These are phyloP conservation scores for Elsinoe fawcettii DNA, from an alignment of 2,329 filamentous ascomycete genomes.

Conservation along the genomic window DNA sequence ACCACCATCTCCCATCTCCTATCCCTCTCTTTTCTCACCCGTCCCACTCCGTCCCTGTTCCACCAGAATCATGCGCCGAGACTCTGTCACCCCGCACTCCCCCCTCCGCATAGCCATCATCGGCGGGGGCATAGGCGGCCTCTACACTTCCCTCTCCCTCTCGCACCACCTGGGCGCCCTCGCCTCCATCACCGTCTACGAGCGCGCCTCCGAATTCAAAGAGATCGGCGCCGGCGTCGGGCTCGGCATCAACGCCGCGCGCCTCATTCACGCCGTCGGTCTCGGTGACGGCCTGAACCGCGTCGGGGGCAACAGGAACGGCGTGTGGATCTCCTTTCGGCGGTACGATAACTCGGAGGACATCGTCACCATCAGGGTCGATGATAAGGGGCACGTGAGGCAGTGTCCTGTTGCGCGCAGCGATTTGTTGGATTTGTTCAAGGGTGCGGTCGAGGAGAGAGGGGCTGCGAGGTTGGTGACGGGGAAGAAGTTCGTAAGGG, in stretches of 20 bases:
- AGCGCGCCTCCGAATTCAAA: conserved; percentile 30
- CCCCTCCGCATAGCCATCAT: conserved; percentile 31
- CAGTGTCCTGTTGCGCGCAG: conserved; percentile 23
- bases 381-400: conserved; percentile 22
- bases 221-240: conserved; percentile 33
- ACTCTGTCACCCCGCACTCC: background rate
- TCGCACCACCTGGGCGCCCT: conserved; percentile 31
- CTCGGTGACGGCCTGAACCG: conserved; percentile 26
- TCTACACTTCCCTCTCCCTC: conserved; percentile 32
- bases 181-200: conserved; percentile 29
- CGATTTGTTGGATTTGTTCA: conserved; percentile 26
- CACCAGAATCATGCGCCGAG: background rate
- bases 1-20: background rate
- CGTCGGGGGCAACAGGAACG: conserved; percentile 27
- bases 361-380: conserved; percentile 26
- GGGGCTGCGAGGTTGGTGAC: conserved; percentile 25
- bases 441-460: conserved; percentile 20
- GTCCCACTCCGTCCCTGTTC: too few relatives aligned
- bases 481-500: conserved; percentile 22
- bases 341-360: conserved; percentile 31
- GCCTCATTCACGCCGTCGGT: conserved; percentile 29
- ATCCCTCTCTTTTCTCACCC: background rate
- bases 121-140: conserved; percentile 36
- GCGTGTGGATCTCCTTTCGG: conserved; percentile 31
- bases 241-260: conserved; percentile 32